Evolutionary conservation across 306 rosid species (phyloP).

Genomic region (Rosa lucieae): DNA sequence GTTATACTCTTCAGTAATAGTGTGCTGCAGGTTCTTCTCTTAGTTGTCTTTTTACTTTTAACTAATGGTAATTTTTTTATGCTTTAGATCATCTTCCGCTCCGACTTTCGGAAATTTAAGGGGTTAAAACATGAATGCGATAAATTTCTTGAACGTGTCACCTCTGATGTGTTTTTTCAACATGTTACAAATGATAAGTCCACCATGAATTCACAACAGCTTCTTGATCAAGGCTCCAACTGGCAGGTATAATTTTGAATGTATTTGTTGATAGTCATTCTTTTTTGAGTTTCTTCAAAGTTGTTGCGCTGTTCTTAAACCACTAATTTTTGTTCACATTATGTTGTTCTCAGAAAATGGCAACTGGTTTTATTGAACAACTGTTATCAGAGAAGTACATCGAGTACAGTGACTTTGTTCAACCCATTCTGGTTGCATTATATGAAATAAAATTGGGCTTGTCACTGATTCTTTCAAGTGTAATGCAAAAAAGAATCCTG

Average conservation of each 20-base stretch:
- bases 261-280: not conserved
- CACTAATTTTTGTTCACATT: conserved; percentile 12
- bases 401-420: conserved; percentile 64
- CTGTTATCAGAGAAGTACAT: conserved; percentile 46
- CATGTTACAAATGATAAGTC: conserved; percentile 49
- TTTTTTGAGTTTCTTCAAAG: not conserved
- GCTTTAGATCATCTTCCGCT: conserved; percentile 69
- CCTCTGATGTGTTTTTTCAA: conserved; percentile 51
- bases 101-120: conserved; percentile 64
- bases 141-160: conserved; percentile 54
- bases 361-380: conserved; percentile 62
- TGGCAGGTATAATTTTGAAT: conserved; percentile 63
- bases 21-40: not conserved
- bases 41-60: not conserved
- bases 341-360: conserved; percentile 54
- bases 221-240: conserved; percentile 45
- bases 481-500: conserved; percentile 36
- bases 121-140: conserved; percentile 62
- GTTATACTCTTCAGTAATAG: not conserved
- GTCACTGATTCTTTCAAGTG: conserved; percentile 59
- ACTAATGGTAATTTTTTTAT: conserved; percentile 14
- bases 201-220: conserved; percentile 42
- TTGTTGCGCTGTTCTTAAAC: not conserved
- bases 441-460: conserved; percentile 89
- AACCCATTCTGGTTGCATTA: conserved; percentile 86